Conservation (phyloP, 2,329 filamentous ascomycete genomes). For the Peltaster fructicola region DNA sequence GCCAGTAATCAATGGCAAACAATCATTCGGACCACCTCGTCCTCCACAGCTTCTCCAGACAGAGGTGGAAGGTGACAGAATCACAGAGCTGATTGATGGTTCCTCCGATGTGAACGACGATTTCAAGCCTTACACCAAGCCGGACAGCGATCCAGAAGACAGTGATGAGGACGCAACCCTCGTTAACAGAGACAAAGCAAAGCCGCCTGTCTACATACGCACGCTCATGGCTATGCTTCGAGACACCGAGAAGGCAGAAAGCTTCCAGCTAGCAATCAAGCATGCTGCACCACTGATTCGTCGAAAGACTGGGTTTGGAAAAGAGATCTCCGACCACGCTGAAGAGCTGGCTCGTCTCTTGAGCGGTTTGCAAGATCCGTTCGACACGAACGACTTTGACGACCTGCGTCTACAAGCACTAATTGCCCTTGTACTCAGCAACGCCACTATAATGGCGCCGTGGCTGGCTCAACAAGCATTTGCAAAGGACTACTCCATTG, state of each 20-base stretch:
- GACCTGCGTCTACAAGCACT: constrained; percentile 62
- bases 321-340: constrained; percentile 68
- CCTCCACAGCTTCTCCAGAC: constrained; percentile 12
- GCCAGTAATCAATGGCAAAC: constrained; percentile 14
- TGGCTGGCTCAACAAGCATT: constrained; percentile 81
- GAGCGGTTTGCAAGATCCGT: constrained; percentile 69
- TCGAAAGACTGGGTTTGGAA: constrained; percentile 74
- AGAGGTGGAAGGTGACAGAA: constrained; percentile 16
- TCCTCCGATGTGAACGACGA: constrained; percentile 37
- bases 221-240: constrained; percentile 65
- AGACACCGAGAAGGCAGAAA: constrained; percentile 69
- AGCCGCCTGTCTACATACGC: constrained; percentile 76
- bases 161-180: constrained; percentile 86
- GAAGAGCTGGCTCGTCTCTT: constrained; percentile 64
- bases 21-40: constrained; percentile 14
- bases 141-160: constrained; percentile 75
- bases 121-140: constrained; percentile 64
- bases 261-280: constrained; percentile 59
- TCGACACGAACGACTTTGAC: constrained; percentile 61
- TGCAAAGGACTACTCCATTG: constrained; percentile 76
- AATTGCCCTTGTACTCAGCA: constrained; percentile 61
- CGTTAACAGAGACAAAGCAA: constrained; percentile 65
- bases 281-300: constrained; percentile 68
- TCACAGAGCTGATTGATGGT: constrained; percentile 15
- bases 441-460: constrained; percentile 59